Conservation (phyloP, 2,329 filamentous ascomycete genomes). For the Dryadomyces sulphureus region DNA sequence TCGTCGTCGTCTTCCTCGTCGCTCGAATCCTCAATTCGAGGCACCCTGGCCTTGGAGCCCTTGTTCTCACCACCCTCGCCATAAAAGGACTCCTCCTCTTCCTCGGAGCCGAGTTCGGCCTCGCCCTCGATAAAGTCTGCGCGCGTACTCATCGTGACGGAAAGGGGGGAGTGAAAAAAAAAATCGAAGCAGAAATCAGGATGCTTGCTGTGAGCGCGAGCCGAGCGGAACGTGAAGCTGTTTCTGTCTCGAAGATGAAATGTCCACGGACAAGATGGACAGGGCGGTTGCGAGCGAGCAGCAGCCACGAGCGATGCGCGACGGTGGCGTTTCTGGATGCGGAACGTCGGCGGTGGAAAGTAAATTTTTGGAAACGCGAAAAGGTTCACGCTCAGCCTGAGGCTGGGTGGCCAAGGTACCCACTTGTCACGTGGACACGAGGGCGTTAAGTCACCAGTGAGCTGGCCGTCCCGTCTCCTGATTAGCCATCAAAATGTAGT, state of each 20-base stretch:
- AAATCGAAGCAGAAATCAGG: not conserved
- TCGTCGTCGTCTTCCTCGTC: constrained; percentile 90
- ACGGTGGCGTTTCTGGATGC: not conserved
- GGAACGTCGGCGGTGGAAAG: not conserved
- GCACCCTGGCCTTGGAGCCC: constrained; percentile 29
- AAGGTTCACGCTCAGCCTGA: not conserved
- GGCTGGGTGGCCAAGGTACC: not conserved
- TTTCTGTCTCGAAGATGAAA: too few species aligned
- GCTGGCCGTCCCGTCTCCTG: too few species aligned
- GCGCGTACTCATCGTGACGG: constrained; percentile 42
- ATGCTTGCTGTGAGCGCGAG: not conserved
- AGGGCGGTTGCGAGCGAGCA: not conserved
- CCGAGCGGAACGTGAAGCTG: not conserved
- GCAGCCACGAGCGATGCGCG: not conserved
- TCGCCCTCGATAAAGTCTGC: constrained; percentile 69
- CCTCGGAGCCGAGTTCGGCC: constrained; percentile 74
- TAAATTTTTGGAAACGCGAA: constrained; percentile 2
- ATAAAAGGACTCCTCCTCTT: constrained; percentile 71
- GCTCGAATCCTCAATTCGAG: constrained; percentile 61
- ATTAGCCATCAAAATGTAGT: too few species aligned
- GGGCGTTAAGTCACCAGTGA: too few species aligned
- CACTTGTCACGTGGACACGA: not conserved
- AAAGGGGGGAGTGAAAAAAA: not conserved
- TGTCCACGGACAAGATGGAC: not conserved
- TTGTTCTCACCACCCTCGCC: constrained; percentile 71